Base-by-base conservation (phyloP, 345 rosid genomes). In the Capsella bursapastoris region DNA sequence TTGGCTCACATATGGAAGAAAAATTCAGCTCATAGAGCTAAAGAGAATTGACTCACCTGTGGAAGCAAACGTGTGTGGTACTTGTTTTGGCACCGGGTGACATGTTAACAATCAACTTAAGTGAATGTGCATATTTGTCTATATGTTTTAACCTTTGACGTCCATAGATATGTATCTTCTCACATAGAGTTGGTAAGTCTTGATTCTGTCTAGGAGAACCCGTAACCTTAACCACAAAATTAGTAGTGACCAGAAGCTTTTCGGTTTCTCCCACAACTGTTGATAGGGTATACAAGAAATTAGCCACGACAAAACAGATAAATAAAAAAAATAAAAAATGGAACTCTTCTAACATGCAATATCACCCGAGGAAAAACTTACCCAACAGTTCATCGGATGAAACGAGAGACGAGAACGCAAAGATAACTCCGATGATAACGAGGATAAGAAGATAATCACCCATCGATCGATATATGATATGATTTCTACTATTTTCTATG, bases 11-110 rank as follows among this genome's bases (percentile, higher is more conserved):
- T 18, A 18, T 18, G 18, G 18, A 18, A 18, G 18, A 18, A 18
- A 18, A 18, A 18, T 18, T 18, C 18, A 18, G 18, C 18, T 18
- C 18, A 18, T 18, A 18, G 18, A 18, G 18, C 18, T 18, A 18
- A 18, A 18, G 18, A 18, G 18, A 18, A 18, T 18, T 47, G 44
- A 74, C 87, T 77, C 50, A 91, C 97, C 86, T 76, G 51, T 89
- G 93, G 81, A 89, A 86, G 80, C 97, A 92, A 77, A 87, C 86
- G 72, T 85, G 89, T 34, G 83, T 77, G 4, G 4, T 22, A 60
- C 71, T 81, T 11, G 84, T 76, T 8, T 80, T 44, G 55, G 68
- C 78, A 18, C 62, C 76, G 71, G 62, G 56, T 18, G 86, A 74
- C 72, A 74, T 66, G 22, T 78, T 74, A 78, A 89, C 76, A 52